These are phyloP conservation scores for Fistulifera solaris DNA, from an alignment of 108 stramenopile species.

Conservation along the genomic window DNA sequence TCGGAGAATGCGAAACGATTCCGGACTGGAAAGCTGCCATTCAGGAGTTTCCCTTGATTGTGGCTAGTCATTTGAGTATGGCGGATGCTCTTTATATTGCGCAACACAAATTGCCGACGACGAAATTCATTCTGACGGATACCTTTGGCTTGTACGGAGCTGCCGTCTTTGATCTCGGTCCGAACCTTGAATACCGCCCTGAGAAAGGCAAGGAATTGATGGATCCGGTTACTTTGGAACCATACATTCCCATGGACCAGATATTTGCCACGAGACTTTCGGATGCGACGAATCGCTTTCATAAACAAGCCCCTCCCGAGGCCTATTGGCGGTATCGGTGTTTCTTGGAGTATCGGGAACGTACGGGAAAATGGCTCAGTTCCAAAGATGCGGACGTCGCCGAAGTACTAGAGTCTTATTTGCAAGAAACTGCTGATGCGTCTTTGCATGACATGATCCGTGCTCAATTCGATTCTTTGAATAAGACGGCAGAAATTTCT, in stretches of 20 bases:
- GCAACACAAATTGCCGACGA: conserved; percentile 7
- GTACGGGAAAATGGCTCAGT: conserved; percentile 20
- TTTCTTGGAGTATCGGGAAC: conserved; percentile 58
- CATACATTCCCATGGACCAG: conserved; percentile 41
- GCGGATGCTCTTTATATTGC: conserved; percentile 55
- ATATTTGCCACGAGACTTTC: conserved; percentile 37
- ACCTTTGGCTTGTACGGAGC: conserved; percentile 78
- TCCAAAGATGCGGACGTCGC: conserved; percentile 1
- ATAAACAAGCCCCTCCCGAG: conserved; percentile 53
- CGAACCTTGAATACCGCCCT: conserved; percentile 42
- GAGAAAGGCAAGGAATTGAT: conserved; percentile 77
- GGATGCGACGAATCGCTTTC: conserved; percentile 55
- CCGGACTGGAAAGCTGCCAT: conserved; percentile 50
- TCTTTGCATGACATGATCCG: background rate
- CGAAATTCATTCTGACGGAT: conserved; percentile 62
- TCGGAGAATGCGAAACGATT: conserved; percentile 60
- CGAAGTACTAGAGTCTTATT: conserved; percentile 14
- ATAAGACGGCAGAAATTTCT: conserved; percentile 64
- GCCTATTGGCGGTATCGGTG: conserved; percentile 51
- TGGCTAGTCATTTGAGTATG: conserved; percentile 52
- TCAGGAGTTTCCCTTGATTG: conserved; percentile 62
- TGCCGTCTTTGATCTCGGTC: conserved; percentile 72
- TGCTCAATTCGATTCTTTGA: conserved; percentile 10
- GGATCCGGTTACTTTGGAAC: conserved; percentile 36
- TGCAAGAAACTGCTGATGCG: background rate